Evolutionary conservation across 148 eudicot species (phyloP).

Genomic region (Chenopodium berlandieri): DNA sequence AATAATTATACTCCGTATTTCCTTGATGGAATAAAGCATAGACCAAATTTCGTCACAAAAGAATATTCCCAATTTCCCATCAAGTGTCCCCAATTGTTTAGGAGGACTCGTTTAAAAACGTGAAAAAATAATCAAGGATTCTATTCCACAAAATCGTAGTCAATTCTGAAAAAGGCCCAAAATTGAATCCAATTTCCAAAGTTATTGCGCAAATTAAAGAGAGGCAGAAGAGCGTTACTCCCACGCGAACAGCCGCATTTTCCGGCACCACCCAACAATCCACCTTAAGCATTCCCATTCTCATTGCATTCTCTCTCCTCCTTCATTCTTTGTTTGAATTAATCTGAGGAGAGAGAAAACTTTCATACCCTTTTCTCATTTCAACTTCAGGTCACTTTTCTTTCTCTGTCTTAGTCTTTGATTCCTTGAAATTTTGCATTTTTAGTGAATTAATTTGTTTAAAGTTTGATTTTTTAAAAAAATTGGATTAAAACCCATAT

Average conservation of each 20-base stretch:
- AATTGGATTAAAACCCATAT: neutral
- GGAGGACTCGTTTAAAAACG: neutral
- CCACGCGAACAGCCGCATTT: neutral
- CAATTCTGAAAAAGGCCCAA: too few relatives aligned
- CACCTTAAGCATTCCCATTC: neutral
- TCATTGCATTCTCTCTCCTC: neutral
- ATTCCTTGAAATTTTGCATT: neutral
- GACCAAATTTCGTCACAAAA: too few relatives aligned
- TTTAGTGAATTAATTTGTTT: neutral
- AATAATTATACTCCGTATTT: too few relatives aligned
- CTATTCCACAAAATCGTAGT: too few relatives aligned
- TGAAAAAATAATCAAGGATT: neutral
- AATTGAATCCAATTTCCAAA: neutral
- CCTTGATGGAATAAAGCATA: too few relatives aligned
- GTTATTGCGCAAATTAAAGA: too few relatives aligned
- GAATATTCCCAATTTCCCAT: neutral
- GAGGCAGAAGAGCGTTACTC: neutral
- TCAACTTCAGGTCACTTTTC: slow-evolving; percentile 1
- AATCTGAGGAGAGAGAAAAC: neutral
- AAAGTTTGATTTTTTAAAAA: neutral
- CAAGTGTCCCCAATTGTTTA: neutral
- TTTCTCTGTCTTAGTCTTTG: neutral
- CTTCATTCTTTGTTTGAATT: too few relatives aligned
- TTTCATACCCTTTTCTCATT: neutral
- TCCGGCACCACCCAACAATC: neutral